phyloP scores from a whole-genome alignment of 305 asterid genomes.

The Fraxinus floribunda region DNA sequence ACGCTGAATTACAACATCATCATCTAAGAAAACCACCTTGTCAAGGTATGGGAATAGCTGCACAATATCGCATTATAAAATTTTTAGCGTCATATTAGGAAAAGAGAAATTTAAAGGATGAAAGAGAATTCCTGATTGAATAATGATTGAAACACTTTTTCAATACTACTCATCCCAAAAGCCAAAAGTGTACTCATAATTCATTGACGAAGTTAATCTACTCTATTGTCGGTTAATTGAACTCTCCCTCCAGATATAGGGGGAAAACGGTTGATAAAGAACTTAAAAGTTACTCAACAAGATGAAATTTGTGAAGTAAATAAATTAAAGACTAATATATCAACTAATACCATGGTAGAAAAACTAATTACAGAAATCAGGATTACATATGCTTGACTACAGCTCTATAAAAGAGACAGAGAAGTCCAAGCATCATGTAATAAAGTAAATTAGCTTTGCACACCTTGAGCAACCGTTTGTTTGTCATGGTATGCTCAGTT shows the following conservation, averaged over 20 bases:
- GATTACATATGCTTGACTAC: neutral
- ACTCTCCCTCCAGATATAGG: neutral
- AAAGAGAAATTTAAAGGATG: constrained; percentile 1
- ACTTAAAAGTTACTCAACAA: constrained; percentile 10
- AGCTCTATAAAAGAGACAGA: constrained; percentile 12
- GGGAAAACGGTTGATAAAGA: neutral
- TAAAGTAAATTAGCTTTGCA: constrained; percentile 10
- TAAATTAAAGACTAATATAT: neutral
- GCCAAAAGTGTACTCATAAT: constrained; percentile 1
- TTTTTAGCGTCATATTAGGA: constrained; percentile 18
- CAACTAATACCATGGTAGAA: neutral
- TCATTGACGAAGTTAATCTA: constrained; percentile 5
- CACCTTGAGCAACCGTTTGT: constrained; percentile 19
- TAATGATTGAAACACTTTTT: neutral
- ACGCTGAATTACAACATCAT: constrained; percentile 88
- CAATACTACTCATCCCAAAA: constrained; percentile 14
- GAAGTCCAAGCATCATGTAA: neutral
- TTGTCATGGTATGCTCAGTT: constrained; percentile 12
- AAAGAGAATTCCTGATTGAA: constrained; percentile 1
- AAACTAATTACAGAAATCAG: neutral
- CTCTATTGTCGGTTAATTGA: constrained; percentile 11
- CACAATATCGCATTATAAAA: constrained; percentile 30
- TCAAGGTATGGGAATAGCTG: constrained; percentile 96
- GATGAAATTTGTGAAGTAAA: neutral
- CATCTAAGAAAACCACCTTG: constrained; percentile 97